Evolutionary conservation across 1,139 yeast genomes (phyloP), one percentile per base, ranked within the genome.

Genomic region (Yamadazyma pseudoaaseri): DNA sequence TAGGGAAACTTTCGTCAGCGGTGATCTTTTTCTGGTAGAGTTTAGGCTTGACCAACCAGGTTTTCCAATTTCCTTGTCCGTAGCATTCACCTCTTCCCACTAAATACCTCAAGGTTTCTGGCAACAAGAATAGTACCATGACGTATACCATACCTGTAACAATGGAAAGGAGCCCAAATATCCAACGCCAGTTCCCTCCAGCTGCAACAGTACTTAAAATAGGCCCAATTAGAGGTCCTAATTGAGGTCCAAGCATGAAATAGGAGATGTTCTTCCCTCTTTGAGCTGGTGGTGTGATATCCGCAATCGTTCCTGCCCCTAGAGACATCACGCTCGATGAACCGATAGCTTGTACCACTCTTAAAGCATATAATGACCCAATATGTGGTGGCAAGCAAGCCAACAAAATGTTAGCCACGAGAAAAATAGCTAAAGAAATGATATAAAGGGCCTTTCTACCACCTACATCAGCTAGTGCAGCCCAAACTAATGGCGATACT

Each of bases 171-270:
- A 75, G 64, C 1, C 79, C 81, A 60, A 78, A 78, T 8, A 70
- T 55, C 81, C 80, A 75, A 49, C 81, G 64, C 81, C 81, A 76
- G 5, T 60, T 30, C 5, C 38, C 38, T 3, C 58, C 57, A 0
- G 64, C 57, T 2, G 69, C 56, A 48, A 58, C 46, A 2, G 68
- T 58, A 16, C 77, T 66, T 14, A 76, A 47, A 7, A 76, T 54
- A 0, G 81, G 82, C 0, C 81, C 83, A 10, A 76, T 30, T 3
- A 76, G 61, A 1, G 83, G 82, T 0, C 82, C 83, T 39, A 75
- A 45, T 42, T 76, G 80, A 0, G 82, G 82, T 0, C 83, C 83
- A 48, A 76, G 46, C 79, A 77, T 75, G 38, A 74, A 76, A 37
- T 69, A 64, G 0, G 79, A 70, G 16, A 76, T 71, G 1, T 71